Conservation (phyloP, 495 filamentous ascomycete species). For the Immersiella caudata region DNA sequence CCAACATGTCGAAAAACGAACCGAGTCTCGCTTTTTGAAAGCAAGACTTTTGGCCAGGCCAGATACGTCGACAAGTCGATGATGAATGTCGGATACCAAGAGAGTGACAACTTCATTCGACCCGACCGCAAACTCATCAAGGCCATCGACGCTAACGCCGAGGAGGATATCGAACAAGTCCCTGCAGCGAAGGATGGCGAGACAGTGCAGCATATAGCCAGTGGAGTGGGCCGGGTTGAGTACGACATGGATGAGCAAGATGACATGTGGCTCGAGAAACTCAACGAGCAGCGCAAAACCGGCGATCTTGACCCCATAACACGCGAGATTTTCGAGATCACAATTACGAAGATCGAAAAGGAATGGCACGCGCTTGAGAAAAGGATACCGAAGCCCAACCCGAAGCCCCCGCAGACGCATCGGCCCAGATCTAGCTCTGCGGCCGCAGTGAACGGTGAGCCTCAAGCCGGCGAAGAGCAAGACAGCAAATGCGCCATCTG, state of each 20-base stretch:
- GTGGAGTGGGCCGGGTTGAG: constrained; percentile 75
- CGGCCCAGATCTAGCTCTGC: constrained; percentile 88
- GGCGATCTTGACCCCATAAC: constrained; percentile 79
- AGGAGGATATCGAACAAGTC: constrained; percentile 77
- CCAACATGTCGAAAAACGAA: constrained; percentile 61
- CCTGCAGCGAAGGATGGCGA: constrained; percentile 66
- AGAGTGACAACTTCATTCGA: constrained; percentile 82
- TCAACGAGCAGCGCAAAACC: constrained; percentile 74
- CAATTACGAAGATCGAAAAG: constrained; percentile 98
- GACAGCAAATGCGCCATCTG: constrained; percentile 98
- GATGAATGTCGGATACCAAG: constrained; percentile 93
- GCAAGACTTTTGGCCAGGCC: constrained; percentile 56
- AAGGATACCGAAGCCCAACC: constrained; percentile 92
- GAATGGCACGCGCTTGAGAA: constrained; percentile 97
- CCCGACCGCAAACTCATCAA: constrained; percentile 79
- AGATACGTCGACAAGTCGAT: constrained; percentile 83
- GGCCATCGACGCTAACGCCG: constrained; percentile 69
- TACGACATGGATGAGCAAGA: constrained; percentile 99
- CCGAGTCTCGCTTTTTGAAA: constrained; percentile 58
- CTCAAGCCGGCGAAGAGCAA: constrained; percentile 86
- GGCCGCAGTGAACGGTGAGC: constrained; percentile 88
- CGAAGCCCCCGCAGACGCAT: constrained; percentile 91
- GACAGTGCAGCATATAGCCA: constrained; percentile 37
- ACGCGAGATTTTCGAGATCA: constrained; percentile 92
- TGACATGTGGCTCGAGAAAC: constrained; percentile 87